These are phyloP conservation scores for Suillus sp. DNA, from an alignment of 768 basidiomycete species.

Conservation along the genomic window DNA sequence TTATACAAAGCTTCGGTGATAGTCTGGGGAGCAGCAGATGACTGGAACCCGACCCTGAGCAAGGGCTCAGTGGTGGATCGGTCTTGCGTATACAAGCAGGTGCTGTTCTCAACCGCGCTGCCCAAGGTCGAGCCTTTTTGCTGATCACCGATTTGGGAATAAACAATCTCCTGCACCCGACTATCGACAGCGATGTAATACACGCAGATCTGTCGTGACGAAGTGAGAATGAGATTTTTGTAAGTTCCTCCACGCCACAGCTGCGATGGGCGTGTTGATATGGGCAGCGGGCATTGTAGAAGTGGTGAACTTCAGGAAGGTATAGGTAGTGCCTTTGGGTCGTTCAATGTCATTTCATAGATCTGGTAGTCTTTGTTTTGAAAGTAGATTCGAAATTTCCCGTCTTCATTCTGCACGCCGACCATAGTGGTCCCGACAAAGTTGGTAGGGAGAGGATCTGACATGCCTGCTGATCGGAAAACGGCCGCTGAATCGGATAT, in stretches of 20 bases:
- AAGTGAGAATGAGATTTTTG: not conserved
- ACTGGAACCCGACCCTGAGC: not conserved
- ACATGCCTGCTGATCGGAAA: not conserved
- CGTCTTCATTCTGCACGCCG: not conserved
- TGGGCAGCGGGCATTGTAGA: not conserved
- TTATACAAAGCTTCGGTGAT: not conserved
- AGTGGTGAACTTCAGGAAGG: not conserved
- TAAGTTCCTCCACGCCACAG: not conserved
- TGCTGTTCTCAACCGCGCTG: not conserved
- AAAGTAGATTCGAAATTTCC: not conserved
- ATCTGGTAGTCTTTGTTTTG: not conserved
- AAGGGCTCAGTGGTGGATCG: not conserved
- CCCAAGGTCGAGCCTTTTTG: not conserved
- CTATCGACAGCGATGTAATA: not conserved
- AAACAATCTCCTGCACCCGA: not conserved
- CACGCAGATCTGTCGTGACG: not conserved
- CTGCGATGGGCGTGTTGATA: slow-evolving; percentile 3
- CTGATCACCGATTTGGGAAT: not conserved
- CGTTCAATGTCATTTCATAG: not conserved
- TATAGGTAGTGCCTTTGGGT: not conserved
- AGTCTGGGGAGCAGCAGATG: not conserved
- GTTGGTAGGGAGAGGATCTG: not conserved
- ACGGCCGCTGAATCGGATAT: not conserved
- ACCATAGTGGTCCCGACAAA: not conserved
- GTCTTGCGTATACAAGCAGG: not conserved